Conservation (phyloP, 371 early-diverging fungal genomes). For the Rhizopus stolonifer region DNA sequence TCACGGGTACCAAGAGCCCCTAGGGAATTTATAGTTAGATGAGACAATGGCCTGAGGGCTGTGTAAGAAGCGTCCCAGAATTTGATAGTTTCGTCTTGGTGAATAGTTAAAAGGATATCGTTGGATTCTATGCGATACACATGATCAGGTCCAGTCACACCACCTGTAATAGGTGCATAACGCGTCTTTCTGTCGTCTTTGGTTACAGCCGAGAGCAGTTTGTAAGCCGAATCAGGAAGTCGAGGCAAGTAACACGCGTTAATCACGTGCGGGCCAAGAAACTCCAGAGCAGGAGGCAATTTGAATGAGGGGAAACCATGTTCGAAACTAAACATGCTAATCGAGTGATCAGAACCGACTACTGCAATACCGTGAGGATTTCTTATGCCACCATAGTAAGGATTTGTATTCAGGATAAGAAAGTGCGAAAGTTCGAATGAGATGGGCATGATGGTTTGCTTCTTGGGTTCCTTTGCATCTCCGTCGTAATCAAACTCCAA, state of each 20-base stretch:
- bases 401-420: conserved; percentile 42
- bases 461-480: conserved; percentile 40
- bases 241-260: conserved; percentile 30
- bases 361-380: conserved; percentile 49
- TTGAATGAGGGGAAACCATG: conserved; percentile 36
- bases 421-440: conserved; percentile 52
- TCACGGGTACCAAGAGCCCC: conserved; percentile 14
- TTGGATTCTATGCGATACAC: conserved; percentile 42
- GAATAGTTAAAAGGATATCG: conserved; percentile 53
- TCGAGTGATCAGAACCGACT: conserved; percentile 37
- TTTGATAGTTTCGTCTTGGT: conserved; percentile 41
- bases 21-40: conserved; percentile 35
- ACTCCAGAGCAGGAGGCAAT: conserved; percentile 48
- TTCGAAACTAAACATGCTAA: conserved; percentile 29
- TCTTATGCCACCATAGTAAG: conserved; percentile 43
- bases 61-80: conserved; percentile 60
- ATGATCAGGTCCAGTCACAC: conserved; percentile 40
- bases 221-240: conserved; percentile 26
- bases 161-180: conserved; percentile 55
- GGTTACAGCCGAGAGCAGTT: conserved; percentile 19
- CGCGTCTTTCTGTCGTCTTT: conserved; percentile 6
- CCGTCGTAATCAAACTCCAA: conserved; percentile 45
- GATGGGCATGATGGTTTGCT: conserved; percentile 46
- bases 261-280: conserved; percentile 43
- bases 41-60: conserved; percentile 47